Evolutionary conservation across 768 basidiomycete genomes (phyloP).

Genomic region (Rhizopogon vulgaris): DNA sequence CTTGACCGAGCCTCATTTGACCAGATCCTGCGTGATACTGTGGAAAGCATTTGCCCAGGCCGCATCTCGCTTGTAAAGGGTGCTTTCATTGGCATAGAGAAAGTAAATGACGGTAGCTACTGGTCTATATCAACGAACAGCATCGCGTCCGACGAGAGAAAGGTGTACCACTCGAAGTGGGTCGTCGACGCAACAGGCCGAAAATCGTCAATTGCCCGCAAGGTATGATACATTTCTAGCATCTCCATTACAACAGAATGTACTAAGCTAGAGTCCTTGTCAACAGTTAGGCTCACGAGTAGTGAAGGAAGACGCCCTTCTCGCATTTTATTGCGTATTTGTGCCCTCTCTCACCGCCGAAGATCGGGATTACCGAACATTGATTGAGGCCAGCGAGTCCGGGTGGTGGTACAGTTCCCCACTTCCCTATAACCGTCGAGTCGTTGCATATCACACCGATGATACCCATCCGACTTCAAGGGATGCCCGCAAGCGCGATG

Average conservation of each 20-base stretch:
- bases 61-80: constrained; percentile 6
- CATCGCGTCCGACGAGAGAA: not conserved
- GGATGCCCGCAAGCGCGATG: constrained; percentile 18
- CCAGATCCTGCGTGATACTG: constrained; percentile 19
- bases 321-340: constrained; percentile 28
- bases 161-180: constrained; percentile 19
- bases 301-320: constrained; percentile 18
- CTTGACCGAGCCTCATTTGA: constrained; percentile 30
- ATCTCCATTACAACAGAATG: not conserved
- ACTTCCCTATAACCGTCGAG: constrained; percentile 20
- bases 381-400: constrained; percentile 27
- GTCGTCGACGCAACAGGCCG: constrained; percentile 32
- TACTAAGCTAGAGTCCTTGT: not conserved
- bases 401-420: constrained; percentile 33
- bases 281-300: constrained; percentile 22
- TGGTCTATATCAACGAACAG: constrained; percentile 1
- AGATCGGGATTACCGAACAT: constrained; percentile 26
- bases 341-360: constrained; percentile 9
- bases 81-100: constrained; percentile 5
- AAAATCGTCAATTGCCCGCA: constrained; percentile 25
- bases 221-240: constrained; percentile 6
- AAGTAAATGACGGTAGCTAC: not conserved
- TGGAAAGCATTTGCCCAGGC: constrained; percentile 8
- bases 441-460: constrained; percentile 30
- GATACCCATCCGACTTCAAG: constrained; percentile 17